Percentiles rank a stretch among this genome's conserved stretches.
phyloP scores from a whole-genome alignment of 257 asterid genomes.

The Gentiana macrophylla region DNA sequence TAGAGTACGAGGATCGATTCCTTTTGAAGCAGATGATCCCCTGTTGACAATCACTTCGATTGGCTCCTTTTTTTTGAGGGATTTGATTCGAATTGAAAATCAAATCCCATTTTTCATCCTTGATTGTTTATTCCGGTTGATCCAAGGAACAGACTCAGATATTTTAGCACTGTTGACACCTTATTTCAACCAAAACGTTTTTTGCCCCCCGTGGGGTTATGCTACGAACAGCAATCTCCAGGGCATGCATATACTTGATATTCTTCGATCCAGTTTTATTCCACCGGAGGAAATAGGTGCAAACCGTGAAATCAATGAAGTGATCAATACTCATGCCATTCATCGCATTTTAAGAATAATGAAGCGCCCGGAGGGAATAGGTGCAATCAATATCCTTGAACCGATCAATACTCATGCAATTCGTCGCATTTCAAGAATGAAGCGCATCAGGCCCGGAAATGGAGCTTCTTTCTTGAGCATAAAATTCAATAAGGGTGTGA shows the following conservation, averaged over 20 bases:
- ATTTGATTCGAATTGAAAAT: slow-evolving; percentile 1
- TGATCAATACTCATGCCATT: neutral
- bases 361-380: neutral
- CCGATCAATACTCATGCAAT: neutral
- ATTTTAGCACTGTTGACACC: neutral
- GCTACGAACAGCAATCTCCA: neutral
- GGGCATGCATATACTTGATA: slow-evolving; percentile 65
- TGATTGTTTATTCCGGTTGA: neutral
- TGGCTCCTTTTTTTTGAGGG: neutral
- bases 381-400: too few relatives aligned
- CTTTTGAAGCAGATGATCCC: neutral
- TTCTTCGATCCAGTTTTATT: slow-evolving; percentile 64
- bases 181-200: neutral
- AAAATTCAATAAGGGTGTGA: neutral
- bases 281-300: slow-evolving; percentile 11
- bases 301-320: too few relatives aligned
- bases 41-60: neutral
- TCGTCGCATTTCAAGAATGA: neutral
- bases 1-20: neutral
- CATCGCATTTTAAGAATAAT: neutral
- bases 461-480: neutral
- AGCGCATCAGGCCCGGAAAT: neutral
- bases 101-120: slow-evolving; percentile 2
- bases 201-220: neutral
- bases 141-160: neutral